Conservation (phyloP, 169 alveolate genomes). For the Perkinsus marinus region DNA sequence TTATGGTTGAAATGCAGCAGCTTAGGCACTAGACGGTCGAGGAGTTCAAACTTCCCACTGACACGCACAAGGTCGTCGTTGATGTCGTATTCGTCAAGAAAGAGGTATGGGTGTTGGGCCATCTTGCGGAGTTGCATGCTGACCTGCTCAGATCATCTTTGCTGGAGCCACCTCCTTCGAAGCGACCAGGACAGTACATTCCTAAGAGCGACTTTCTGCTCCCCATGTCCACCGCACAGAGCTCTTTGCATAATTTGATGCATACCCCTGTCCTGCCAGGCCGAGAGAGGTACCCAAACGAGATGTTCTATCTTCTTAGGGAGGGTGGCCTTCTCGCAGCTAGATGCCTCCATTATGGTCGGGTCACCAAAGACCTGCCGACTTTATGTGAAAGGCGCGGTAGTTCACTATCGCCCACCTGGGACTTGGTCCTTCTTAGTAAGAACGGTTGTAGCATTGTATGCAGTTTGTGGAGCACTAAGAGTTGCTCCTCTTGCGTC, state of each 20-base stretch:
- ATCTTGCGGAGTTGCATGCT: slow-evolving; percentile 79
- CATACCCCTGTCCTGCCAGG: slow-evolving; percentile 65
- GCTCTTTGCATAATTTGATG: background rate
- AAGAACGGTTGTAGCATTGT: slow-evolving; percentile 88
- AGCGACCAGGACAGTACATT: background rate
- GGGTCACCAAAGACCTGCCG: slow-evolving; percentile 35
- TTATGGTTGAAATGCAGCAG: slow-evolving; percentile 67
- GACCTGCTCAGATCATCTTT: slow-evolving; percentile 33
- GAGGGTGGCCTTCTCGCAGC: slow-evolving; percentile 19
- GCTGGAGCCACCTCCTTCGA: background rate
- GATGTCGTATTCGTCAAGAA: slow-evolving; percentile 55
- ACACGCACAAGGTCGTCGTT: slow-evolving; percentile 70
- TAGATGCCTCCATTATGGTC: slow-evolving; percentile 17
- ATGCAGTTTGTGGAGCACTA: slow-evolving; percentile 76
- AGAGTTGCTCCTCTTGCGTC: slow-evolving; percentile 44
- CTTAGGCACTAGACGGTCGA: slow-evolving; percentile 76
- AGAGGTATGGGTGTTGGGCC: slow-evolving; percentile 81
- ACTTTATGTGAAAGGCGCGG: background rate
- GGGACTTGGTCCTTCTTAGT: slow-evolving; percentile 84
- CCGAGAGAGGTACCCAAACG: slow-evolving; percentile 68
- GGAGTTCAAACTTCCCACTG: slow-evolving; percentile 80
- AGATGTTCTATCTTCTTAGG: slow-evolving; percentile 90
- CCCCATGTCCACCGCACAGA: background rate
- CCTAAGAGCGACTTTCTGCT: background rate
- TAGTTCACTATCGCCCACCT: background rate